Evolutionary conservation across 345 rosid genomes (phyloP), one percentile per base, ranked within the genome.

Genomic region (Lepidium sativum): DNA sequence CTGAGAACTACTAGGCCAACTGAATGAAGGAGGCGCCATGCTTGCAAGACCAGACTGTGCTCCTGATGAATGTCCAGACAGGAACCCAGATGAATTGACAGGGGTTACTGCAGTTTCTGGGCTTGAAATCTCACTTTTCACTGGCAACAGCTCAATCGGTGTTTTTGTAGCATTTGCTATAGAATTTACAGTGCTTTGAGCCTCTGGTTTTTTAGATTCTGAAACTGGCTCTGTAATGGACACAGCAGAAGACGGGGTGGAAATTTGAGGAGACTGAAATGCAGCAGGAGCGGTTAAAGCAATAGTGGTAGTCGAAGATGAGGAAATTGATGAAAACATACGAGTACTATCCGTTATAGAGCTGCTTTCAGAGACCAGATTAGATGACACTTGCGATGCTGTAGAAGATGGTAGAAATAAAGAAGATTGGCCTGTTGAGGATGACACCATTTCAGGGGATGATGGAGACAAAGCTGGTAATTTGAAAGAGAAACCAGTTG

Each of bases 31-130:
- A 69, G 76, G 69, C 2, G 60, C 67, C 38, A 50, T 29, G 65
- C 61, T 73, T 54, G 60, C 70, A 43, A 72, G 54, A 63, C 63
- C 57, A 63, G 76, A 38, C 74, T 57, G 87, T 66, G 52, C 60
- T 64, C 74, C 84, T 41, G 86, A 56, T 73, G 79, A 54, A 53
- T 68, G 65, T 54, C 41, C 75, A 13, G 76, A 42, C 61, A 79
- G 54, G 51, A 66, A 69, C 41, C 69, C 82, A 75, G 71, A 72
- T 33, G 60, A 64, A 43, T 75, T 35, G 12, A 63, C 69, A 60
- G 83, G 77, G 59, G 77, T 61, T 12, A 47, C 76, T 39, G 80
- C 52, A 61, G 77, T 60, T 75, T 76, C 83, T 67, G 68, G 58
- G 60, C 75, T 83, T 52, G 75, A 77, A 74, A 59, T 69, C 53